These are phyloP conservation scores for Clarireedia hainanense DNA, from an alignment of 2,329 filamentous ascomycete genomes.

Conservation along the genomic window DNA sequence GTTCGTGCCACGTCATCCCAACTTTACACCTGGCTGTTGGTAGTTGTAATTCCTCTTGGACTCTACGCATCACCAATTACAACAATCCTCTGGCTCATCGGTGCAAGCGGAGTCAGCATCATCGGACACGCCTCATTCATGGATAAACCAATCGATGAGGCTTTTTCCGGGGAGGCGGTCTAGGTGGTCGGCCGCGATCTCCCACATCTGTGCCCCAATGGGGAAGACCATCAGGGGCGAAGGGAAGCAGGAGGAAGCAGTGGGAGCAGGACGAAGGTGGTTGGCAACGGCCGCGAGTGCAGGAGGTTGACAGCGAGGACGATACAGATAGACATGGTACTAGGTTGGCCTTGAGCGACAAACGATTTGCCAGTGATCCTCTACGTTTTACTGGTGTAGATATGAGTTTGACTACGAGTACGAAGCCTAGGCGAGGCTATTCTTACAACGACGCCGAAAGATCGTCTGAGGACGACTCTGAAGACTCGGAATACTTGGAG, in stretches of 20 bases:
- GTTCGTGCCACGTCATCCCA: slow-evolving; percentile 82
- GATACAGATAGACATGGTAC: slow-evolving; percentile 48
- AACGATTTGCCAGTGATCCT: slow-evolving; percentile 50
- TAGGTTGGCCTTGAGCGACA: slow-evolving; percentile 40
- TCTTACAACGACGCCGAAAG: slow-evolving; percentile 37
- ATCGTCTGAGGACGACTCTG: slow-evolving; percentile 24
- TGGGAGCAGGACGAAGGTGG: slow-evolving; percentile 42
- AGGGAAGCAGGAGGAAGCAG: slow-evolving; percentile 53
- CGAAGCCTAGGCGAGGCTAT: slow-evolving; percentile 24
- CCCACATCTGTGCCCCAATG: slow-evolving; percentile 86
- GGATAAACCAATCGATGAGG: slow-evolving; percentile 99
- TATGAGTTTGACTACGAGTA: slow-evolving; percentile 33
- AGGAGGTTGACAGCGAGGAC: slow-evolving; percentile 55
- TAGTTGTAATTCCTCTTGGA: slow-evolving; percentile 76
- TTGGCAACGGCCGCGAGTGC: slow-evolving; percentile 44
- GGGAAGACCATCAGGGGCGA: slow-evolving; percentile 99
- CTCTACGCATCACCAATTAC: slow-evolving; percentile 77
- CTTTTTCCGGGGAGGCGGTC: slow-evolving; percentile 99
- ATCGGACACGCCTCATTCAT: slow-evolving; percentile 90
- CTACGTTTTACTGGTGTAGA: slow-evolving; percentile 54
- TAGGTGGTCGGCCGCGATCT: slow-evolving; percentile 99
- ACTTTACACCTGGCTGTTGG: slow-evolving; percentile 82
- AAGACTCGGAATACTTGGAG: slow-evolving; percentile 45
- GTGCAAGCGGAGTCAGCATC: slow-evolving; percentile 87
- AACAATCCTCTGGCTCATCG: slow-evolving; percentile 90